Evolutionary conservation across 805 yeast species (phyloP), one percentile per base, ranked within the genome.

Genomic region (Nakazawaea ambrosiae): DNA sequence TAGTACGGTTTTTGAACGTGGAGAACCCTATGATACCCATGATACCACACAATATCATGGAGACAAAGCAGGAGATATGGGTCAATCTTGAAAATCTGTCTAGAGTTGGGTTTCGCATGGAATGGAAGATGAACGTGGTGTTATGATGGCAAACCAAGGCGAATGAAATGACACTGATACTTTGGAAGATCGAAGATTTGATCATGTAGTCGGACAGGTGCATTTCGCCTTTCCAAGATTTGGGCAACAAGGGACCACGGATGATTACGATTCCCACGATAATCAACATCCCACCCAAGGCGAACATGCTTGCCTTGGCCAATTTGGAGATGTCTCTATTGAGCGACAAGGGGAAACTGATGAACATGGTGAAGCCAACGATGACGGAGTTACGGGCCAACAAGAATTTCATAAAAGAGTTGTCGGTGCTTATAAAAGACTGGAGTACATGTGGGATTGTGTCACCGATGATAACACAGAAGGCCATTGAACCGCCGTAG

Each of bases 81-180:
- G 96, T 88, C 19, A 89, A 71, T 28, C 61, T 66, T 30, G 84
- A 70, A 53, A 89, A 89, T 44, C 89, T 67, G 44, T 77, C 79
- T 47, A 87, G 53, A 3, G 95, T 78, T 5, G 95, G 90, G 16
- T 73, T 73, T 45, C 71, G 73, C 51, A 90, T 69, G 0, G 96
- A 86, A 53, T 85, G 86, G 62, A 80, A 89, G 31, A 89, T 90
- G 51, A 89, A 82, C 20, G 90, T 75, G 0, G 97, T 87, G 55
- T 89, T 89, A 57, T 89, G 97, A 53, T 89, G 97, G 53, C 97
- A 89, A 3, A 89, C 97, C 46, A 90, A 70, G 2, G 97, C 97
- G 63, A 89, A 89, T 1, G 96, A 87, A 23, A 89, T 86, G 34
- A 89, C 95, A n/a, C 92, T 81, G 20, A 89, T 77, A 2, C 96